phyloP scores from a whole-genome alignment of 2,329 filamentous ascomycete species.

The Aspergillus felis region DNA sequence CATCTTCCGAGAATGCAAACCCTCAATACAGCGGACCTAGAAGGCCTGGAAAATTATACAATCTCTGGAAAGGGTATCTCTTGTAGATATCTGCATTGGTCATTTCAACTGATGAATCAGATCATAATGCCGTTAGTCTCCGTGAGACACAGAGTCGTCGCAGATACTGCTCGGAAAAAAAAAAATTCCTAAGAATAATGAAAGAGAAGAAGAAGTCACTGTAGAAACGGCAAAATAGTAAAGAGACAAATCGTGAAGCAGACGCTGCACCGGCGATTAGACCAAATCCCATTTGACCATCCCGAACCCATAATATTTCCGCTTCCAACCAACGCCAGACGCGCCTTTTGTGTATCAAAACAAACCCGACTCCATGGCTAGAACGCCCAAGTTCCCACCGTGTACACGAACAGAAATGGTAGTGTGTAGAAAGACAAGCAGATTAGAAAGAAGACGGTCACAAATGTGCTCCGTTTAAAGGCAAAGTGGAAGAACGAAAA shows the following conservation, averaged over 20 bases:
- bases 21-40: no score
- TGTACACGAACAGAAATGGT: constrained; percentile 13
- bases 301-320: constrained; percentile 18
- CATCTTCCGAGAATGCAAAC: no score
- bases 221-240: constrained; percentile 13
- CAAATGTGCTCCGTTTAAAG: constrained; percentile 9
- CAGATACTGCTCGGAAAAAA: constrained; percentile 4
- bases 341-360: constrained; percentile 18
- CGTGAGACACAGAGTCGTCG: not conserved
- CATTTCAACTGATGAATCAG: constrained; percentile 3
- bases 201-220: constrained; percentile 8
- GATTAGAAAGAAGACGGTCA: constrained; percentile 6
- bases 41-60: no score
- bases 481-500: not conserved
- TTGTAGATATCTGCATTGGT: not conserved
- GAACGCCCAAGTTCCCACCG: constrained; percentile 22
- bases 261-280: constrained; percentile 13
- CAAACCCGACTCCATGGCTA: constrained; percentile 10
- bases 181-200: not conserved
- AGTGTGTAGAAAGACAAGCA: constrained; percentile 1
- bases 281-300: constrained; percentile 11
- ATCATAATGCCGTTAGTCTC: constrained; percentile 1
- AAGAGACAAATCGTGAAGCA: constrained; percentile 24
- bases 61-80: no score
- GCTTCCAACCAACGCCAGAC: constrained; percentile 17